These are phyloP conservation scores for Tolypocladium album DNA, from an alignment of 2,329 filamentous ascomycete genomes.

Conservation along the genomic window DNA sequence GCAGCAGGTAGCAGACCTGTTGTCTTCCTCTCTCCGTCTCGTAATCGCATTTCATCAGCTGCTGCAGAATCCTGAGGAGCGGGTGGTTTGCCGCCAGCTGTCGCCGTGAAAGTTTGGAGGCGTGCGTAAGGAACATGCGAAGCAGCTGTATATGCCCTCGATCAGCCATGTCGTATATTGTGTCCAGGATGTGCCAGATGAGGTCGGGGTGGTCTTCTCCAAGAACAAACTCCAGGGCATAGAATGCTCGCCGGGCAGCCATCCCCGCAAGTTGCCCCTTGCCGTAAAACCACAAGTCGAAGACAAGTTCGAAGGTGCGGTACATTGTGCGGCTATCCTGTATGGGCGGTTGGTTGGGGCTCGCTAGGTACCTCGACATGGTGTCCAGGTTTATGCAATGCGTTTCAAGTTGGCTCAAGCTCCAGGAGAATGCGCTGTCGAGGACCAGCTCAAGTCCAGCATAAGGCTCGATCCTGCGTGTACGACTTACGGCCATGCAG, in stretches of 20 bases:
- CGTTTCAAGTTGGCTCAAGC: constrained; percentile 21
- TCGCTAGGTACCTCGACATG: constrained; percentile 24
- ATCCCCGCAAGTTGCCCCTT: constrained; percentile 23
- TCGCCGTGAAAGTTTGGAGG: constrained; percentile 15
- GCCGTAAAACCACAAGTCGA: constrained; percentile 24
- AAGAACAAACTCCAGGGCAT: constrained; percentile 23
- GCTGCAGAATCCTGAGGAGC: constrained; percentile 19
- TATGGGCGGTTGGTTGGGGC: constrained; percentile 22
- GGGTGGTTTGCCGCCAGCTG: constrained; percentile 21
- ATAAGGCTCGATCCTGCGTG: constrained; percentile 14
- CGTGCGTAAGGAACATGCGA: constrained; percentile 21
- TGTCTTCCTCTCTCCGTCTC: constrained; percentile 18
- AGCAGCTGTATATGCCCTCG: constrained; percentile 22
- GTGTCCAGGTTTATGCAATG: constrained; percentile 16
- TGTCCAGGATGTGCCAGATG: constrained; percentile 26
- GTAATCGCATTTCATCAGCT: constrained; percentile 19
- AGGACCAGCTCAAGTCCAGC: constrained; percentile 20
- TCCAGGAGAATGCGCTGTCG: constrained; percentile 23
- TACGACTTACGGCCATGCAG: constrained; percentile 11
- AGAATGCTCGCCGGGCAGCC: constrained; percentile 24
- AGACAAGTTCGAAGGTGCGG: constrained; percentile 25
- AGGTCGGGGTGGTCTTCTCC: constrained; percentile 25
- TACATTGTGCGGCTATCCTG: constrained; percentile 29
- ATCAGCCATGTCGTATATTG: constrained; percentile 26
- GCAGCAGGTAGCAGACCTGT: constrained; percentile 20